phyloP scores from a whole-genome alignment of 768 basidiomycete species.

The Xerocomellus amylosporus region DNA sequence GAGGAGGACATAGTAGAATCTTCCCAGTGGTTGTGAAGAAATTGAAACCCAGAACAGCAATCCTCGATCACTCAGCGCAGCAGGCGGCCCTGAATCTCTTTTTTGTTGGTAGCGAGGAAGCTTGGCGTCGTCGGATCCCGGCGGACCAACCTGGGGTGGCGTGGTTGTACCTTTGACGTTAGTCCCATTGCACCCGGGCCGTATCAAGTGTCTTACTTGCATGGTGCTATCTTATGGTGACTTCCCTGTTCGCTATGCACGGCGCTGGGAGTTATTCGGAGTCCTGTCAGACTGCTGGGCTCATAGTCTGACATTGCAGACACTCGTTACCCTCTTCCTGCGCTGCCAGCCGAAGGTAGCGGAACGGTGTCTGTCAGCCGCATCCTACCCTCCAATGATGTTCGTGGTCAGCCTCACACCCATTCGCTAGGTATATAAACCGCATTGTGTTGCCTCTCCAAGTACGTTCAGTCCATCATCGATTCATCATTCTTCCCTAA shows the following conservation, averaged over 20 bases:
- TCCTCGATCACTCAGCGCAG: no score
- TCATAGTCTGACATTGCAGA: not conserved
- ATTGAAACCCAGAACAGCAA: no score
- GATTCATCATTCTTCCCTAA: not conserved
- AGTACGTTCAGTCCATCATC: not conserved
- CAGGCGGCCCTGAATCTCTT: no score
- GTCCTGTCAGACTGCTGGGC: not conserved
- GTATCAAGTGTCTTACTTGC: not conserved
- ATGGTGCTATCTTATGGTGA: not conserved
- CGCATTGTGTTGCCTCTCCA: not conserved
- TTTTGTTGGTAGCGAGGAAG: no score
- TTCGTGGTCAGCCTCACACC: not conserved
- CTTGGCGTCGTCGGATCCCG: no score
- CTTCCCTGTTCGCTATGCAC: not conserved
- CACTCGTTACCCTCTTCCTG: not conserved
- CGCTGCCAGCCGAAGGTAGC: conserved; percentile 2
- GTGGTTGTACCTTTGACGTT: no score
- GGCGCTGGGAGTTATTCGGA: not conserved
- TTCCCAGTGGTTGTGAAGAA: no score
- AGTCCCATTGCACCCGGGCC: no score
- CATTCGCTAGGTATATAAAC: conserved; percentile 6
- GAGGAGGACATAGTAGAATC: no score
- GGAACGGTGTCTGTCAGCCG: conserved; percentile 14
- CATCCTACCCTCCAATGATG: not conserved
- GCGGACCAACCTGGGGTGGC: no score